phyloP scores from a whole-genome alignment of 768 basidiomycete species.

The Amyloporia xantha region DNA sequence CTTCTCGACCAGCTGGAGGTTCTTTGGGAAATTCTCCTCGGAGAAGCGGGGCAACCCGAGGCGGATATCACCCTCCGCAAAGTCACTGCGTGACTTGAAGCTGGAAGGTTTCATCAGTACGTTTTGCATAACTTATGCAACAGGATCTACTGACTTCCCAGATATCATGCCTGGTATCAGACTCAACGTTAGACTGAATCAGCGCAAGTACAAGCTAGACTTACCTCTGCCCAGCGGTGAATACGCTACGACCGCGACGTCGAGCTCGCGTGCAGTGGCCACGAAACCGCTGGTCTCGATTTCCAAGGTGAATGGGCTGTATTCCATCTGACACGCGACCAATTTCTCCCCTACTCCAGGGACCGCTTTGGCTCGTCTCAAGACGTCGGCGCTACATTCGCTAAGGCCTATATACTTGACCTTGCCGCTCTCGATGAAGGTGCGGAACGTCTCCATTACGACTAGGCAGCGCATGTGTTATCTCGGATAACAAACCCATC shows the following conservation, averaged over 20 bases:
- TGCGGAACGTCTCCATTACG: not conserved
- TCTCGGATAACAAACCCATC: not conserved
- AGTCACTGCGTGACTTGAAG: conserved; percentile 19
- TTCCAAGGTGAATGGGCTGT: conserved; percentile 37
- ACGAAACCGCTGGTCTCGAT: conserved; percentile 37
- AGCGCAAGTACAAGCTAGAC: too few species aligned
- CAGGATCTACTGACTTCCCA: not conserved
- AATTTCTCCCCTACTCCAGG: conserved; percentile 35
- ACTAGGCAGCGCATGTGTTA: not conserved
- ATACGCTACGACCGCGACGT: conserved; percentile 41
- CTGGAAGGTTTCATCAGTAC: not conserved
- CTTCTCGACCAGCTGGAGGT: conserved; percentile 20
- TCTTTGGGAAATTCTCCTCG: conserved; percentile 26
- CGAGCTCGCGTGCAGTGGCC: conserved; percentile 35
- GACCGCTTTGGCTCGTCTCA: conserved; percentile 29
- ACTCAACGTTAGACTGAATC: not conserved
- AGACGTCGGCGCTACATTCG: conserved; percentile 19
- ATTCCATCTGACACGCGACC: conserved; percentile 38
- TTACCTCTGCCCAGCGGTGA: conserved; percentile 28
- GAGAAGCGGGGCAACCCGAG: conserved; percentile 21
- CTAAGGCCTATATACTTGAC: conserved; percentile 24
- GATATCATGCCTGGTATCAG: conserved; percentile 10
- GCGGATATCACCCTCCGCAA: conserved; percentile 24
- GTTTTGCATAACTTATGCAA: not conserved
- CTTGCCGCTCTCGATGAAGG: conserved; percentile 19